phyloP scores from a whole-genome alignment of 176 grass and related monocot genomes.

The Leersia perrieri region DNA sequence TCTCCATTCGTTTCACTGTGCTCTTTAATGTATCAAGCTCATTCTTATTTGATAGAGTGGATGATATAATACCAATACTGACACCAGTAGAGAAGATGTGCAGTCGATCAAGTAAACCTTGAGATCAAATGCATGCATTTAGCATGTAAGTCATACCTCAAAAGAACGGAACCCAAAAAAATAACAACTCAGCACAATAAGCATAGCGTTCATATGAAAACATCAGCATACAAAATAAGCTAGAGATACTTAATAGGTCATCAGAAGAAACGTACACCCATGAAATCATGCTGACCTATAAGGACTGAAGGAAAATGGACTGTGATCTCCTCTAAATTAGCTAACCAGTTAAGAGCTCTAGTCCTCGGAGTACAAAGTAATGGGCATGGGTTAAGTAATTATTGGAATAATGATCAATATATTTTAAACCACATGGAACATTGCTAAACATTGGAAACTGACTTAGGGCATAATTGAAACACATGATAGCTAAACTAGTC shows the following conservation, averaged over 20 bases:
- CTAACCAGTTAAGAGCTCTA: background rate
- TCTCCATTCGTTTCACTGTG: constrained; percentile 64
- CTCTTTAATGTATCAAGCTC: constrained; percentile 64
- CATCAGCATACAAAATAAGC: background rate
- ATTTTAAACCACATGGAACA: background rate
- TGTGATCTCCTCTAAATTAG: background rate
- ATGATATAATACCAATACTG: constrained; percentile 64
- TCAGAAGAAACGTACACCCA: background rate
- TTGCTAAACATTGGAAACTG: background rate
- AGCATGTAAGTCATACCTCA: constrained; percentile 16
- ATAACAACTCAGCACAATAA: constrained; percentile 3
- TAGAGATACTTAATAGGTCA: background rate
- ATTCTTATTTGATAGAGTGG: constrained; percentile 69
- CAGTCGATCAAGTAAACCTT: constrained; percentile 55
- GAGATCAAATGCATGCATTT: constrained; percentile 30
- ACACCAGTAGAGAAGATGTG: constrained; percentile 62
- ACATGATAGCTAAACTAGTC: background rate
- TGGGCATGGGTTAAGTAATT: background rate
- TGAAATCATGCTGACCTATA: background rate
- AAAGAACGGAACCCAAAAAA: background rate
- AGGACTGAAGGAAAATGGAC: background rate
- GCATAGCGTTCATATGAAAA: constrained; percentile 23
- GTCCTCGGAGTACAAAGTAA: background rate
- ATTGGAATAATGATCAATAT: background rate
- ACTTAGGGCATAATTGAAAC: constrained; percentile 4